Base-by-base conservation (phyloP, 2,329 filamentous ascomycete genomes). In the Bipolaris cookei region DNA sequence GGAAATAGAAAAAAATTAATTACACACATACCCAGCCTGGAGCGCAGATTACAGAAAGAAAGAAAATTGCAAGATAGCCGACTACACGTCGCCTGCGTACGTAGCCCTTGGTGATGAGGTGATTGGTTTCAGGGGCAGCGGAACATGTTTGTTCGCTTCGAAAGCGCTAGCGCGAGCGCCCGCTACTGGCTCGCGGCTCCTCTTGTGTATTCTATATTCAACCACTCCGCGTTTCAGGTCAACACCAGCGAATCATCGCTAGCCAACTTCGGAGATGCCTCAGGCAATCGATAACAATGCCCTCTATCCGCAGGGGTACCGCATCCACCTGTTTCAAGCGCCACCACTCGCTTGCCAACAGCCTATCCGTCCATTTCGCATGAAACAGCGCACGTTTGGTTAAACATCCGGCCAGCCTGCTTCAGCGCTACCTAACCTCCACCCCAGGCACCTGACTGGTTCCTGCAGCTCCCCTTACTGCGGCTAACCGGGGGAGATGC, bases 331-430 rank as follows among this genome's bases (percentile, higher is more conserved):
- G 69, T 68, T 71, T 71, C 66, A 70, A 51, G 55, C 66, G 51
- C 62, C 60, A 64, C 57, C 45, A 50, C 51, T 51, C 54, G 56
- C 32, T 56, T 50, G 42, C 56, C 57, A 58, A 46, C 57, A 45
- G 59, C 47, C 58, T 54, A 60, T 64, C 64, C 64, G 57, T 65
- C 47, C 58, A 59, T 68, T 71, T 71, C 61, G 68, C 63, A 55
- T 71, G 69, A 73, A 73, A 73, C 70, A 65, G 48, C 50, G 43
- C 50, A 28, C 30, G 59, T 59, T 52, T 65, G 54, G 59, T 68
- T 60, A 67, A 68, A 68, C 64, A 59, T 53, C 35, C 39, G 56
- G 51, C 45, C 54, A 58, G 58, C 58, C 57, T 52, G 59, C 55
- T 45, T 32, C 58, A 58, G 64, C 58, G 59, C 51, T 62, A 61